Percentiles rank a stretch among this genome's conserved stretches.
Evolutionary conservation across 331 rosid species (phyloP).

Genomic region (Cydonia oblonga): DNA sequence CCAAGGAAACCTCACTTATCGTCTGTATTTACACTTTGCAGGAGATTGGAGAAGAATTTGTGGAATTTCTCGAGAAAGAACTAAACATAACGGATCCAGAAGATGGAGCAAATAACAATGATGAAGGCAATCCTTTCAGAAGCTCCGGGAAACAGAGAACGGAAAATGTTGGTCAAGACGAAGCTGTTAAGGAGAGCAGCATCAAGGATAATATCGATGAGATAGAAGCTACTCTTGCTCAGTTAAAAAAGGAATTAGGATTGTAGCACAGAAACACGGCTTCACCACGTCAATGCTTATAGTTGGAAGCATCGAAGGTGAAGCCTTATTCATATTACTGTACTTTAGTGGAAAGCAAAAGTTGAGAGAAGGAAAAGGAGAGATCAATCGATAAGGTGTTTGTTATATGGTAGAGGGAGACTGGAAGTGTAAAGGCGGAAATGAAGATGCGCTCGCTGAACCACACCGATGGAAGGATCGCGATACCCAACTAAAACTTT

Average conservation of each 20-base stretch:
- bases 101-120: conserved; percentile 16
- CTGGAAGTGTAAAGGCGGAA: background rate
- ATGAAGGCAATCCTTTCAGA: conserved; percentile 27
- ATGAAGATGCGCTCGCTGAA: background rate
- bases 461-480: background rate
- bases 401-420: background rate
- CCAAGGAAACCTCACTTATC: conserved; percentile 1
- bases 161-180: conserved; percentile 15
- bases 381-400: background rate
- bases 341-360: background rate
- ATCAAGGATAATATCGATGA: conserved; percentile 74
- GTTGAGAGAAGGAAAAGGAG: background rate
- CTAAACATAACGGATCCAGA: conserved; percentile 53
- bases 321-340: background rate
- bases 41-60: conserved; percentile 98
- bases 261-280: conserved; percentile 29
- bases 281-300: background rate
- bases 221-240: conserved; percentile 84
- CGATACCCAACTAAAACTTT: background rate
- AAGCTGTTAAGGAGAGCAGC: conserved; percentile 37
- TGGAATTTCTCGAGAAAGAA: conserved; percentile 93
- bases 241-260: conserved; percentile 83
- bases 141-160: conserved; percentile 23
- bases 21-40: conserved; percentile 25
- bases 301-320: background rate